These are phyloP conservation scores for Tolypocladium paradoxum DNA, from an alignment of 2,329 filamentous ascomycete genomes.

Conservation along the genomic window DNA sequence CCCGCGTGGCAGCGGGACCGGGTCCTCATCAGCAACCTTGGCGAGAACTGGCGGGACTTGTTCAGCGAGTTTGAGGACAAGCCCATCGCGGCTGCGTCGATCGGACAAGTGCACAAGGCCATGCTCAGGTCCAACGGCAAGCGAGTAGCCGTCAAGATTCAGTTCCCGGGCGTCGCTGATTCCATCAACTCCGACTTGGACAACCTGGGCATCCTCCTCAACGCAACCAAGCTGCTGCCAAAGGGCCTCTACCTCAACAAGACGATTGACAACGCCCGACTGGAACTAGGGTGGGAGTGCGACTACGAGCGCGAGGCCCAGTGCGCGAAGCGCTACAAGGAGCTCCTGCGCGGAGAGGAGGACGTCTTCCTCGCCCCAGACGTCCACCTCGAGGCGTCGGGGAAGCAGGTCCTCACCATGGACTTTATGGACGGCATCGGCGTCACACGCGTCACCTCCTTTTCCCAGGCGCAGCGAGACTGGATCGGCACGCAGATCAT, in stretches of 20 bases:
- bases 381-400: slow-evolving; percentile 69
- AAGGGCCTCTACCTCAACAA: slow-evolving; percentile 92
- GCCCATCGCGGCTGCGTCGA: slow-evolving; percentile 90
- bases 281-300: slow-evolving; percentile 92
- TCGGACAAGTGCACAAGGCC: slow-evolving; percentile 89
- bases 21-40: slow-evolving; percentile 70
- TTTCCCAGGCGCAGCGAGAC: slow-evolving; percentile 77
- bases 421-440: slow-evolving; percentile 79
- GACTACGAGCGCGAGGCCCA: slow-evolving; percentile 85
- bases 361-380: slow-evolving; percentile 70
- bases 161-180: slow-evolving; percentile 91
- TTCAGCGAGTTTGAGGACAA: slow-evolving; percentile 81
- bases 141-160: slow-evolving; percentile 86
- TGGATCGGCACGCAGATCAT: slow-evolving; percentile 95
- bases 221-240: slow-evolving; percentile 79
- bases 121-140: slow-evolving; percentile 63
- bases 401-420: slow-evolving; percentile 83
- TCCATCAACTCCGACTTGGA: slow-evolving; percentile 96
- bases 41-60: slow-evolving; percentile 71
- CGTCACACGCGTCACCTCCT: slow-evolving; percentile 67
- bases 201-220: slow-evolving; percentile 83
- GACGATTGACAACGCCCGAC: slow-evolving; percentile 89
- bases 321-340: slow-evolving; percentile 64
- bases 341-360: slow-evolving; percentile 56
- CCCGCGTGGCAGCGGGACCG: slow-evolving; percentile 83